Evolutionary conservation across 140 eudicot genomes (phyloP).

Genomic region (Oenanthe javanica): DNA sequence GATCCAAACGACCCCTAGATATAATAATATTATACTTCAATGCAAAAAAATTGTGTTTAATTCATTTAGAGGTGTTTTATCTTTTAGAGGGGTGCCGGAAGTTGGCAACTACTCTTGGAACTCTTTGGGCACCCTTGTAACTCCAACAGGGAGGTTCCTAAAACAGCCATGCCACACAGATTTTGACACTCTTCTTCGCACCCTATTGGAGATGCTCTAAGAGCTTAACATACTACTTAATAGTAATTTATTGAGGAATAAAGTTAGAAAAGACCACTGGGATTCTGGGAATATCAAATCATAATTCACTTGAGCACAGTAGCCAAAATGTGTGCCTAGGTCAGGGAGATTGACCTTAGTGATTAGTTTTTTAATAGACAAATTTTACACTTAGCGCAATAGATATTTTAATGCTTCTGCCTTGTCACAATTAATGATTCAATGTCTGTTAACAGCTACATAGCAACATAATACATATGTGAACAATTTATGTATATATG

Average conservation of each 20-base stretch:
- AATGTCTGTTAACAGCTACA: neutral
- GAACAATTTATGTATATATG: neutral
- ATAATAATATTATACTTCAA: too few species aligned
- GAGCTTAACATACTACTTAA: neutral
- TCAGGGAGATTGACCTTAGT: neutral
- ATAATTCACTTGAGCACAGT: neutral
- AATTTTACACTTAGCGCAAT: neutral
- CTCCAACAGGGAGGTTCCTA: too few species aligned
- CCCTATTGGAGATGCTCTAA: neutral
- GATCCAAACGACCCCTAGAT: too few species aligned
- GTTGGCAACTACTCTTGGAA: too few species aligned
- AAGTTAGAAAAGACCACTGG: neutral
- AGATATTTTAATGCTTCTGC: neutral
- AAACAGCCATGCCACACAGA: too few species aligned
- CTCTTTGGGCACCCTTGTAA: too few species aligned
- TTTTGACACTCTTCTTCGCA: too few species aligned
- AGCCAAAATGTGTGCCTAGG: neutral
- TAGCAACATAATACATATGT: neutral
- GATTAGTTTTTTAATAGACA: neutral
- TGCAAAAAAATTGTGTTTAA: too few species aligned
- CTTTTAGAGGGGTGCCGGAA: too few species aligned
- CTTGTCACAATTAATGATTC: neutral
- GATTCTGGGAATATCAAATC: neutral
- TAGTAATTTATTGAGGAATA: neutral
- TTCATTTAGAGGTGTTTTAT: too few species aligned